A percentile compares a stretch with the other conserved stretches of the same genome.
These are phyloP conservation scores for Xylariaceae sp. DNA, from an alignment of 2,329 filamentous ascomycete genomes.

Conservation along the genomic window DNA sequence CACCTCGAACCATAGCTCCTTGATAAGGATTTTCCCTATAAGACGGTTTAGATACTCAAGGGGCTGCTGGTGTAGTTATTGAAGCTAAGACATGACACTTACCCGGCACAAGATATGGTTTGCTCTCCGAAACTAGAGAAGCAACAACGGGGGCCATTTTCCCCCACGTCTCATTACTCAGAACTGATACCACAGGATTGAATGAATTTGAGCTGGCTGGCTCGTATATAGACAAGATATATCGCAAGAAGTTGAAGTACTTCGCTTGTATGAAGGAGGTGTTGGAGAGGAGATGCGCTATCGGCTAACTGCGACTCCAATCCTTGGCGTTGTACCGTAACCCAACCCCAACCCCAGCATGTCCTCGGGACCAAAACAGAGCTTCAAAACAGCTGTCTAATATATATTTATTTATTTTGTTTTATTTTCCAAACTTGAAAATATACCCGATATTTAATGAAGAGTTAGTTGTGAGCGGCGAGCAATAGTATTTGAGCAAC, in stretches of 20 bases:
- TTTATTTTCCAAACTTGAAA: no score
- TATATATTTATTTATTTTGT: no score
- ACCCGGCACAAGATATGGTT: conserved; percentile 50
- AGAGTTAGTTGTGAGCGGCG: no score
- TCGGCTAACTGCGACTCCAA: no score
- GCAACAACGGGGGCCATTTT: conserved; percentile 39
- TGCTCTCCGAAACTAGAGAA: conserved; percentile 45
- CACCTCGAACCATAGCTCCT: conserved; percentile 86
- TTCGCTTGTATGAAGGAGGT: not conserved
- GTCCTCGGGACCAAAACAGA: no score
- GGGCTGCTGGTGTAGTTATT: not conserved
- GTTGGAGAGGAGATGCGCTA: not conserved
- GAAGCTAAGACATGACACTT: conserved; percentile 7
- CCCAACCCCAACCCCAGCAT: no score
- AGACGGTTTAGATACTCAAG: conserved; percentile 20
- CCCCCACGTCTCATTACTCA: not conserved
- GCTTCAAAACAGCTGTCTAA: no score
- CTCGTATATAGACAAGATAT: not conserved
- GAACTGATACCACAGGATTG: not conserved
- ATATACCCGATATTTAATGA: no score
- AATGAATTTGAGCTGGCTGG: not conserved
- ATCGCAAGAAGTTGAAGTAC: no score
- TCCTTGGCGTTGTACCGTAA: no score
- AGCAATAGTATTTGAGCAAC: no score
- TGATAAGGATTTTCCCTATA: conserved; percentile 74